Conservation (phyloP, 345 rosid genomes). For the Syzygium aqueum region DNA sequence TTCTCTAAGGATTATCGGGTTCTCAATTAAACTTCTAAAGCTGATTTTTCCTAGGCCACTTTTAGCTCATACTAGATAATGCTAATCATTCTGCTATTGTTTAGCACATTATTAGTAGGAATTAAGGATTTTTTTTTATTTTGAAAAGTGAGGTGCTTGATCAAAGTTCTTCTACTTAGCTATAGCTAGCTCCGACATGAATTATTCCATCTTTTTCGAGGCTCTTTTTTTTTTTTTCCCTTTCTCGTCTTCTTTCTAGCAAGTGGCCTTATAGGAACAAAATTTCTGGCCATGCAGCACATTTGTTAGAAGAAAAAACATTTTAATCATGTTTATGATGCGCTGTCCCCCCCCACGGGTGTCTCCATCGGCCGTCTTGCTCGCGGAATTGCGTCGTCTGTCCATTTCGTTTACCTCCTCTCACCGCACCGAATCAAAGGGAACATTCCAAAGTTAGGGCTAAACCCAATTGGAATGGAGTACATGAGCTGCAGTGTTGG, state of each 20-base stretch:
- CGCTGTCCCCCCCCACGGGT: background rate
- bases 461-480: background rate
- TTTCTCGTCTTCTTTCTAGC: background rate
- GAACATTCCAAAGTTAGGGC: background rate
- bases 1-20: background rate
- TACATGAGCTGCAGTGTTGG: background rate
- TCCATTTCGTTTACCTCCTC: background rate
- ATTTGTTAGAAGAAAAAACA: background rate
- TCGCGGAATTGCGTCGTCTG: background rate
- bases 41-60: background rate
- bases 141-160: background rate
- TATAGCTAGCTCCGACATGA: background rate
- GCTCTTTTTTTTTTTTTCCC: background rate
- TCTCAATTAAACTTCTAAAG: background rate
- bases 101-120: background rate
- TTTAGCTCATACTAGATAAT: background rate
- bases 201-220: background rate
- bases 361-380: background rate
- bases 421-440: background rate
- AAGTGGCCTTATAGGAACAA: background rate
- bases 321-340: background rate
- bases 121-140: background rate
- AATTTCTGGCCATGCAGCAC: background rate
- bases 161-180: background rate
- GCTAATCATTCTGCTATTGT: background rate